Base-by-base conservation (phyloP, 495 filamentous ascomycete genomes). In the Podospora fimiseda region DNA sequence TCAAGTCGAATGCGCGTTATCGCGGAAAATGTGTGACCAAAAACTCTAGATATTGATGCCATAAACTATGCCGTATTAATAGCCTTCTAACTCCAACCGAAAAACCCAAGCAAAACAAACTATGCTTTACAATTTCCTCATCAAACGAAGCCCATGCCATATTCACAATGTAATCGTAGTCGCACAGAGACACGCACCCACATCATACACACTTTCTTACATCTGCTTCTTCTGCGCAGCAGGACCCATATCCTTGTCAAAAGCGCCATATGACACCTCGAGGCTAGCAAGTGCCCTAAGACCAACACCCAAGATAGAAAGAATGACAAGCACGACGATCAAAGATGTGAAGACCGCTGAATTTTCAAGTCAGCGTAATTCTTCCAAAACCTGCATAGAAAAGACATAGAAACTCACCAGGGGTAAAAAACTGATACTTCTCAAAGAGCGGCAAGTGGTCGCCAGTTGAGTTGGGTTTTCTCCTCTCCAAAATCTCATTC, bases 201-300 rank as follows among this genome's bases (percentile, higher is more conserved):
- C 20, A 27, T 23, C 18, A 20, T 9, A 50, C 36, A 36, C 11
- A 9, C 36, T 2, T 27, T 51, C 47, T 40, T 72, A 80, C 72
- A 86, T 76, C 66, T 86, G 80, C 74, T 95, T 95, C 79, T 88
- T 95, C 71, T 94, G 88, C 50, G 82, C 87, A 27, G 80, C 75
- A 42, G 89, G 85, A 0, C 91, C 89, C 72, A 89, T 95, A 66
- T 96, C 92, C 77, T 93, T 95, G 63, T 94, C 90, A 67, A 98
- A 98, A 1, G 93, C 90, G 44, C 85, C 88, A 71, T 97, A 97
- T 9, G 87, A 83, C 11, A 97, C 87, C 67, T 95, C 74, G 36
- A 98, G 73, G 54, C 90, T 90, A 5, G 79, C 70, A 6, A 98
- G 70, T 18, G 88, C 89, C 50, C 62, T 79, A 45, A 97, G 73